These are phyloP conservation scores for Mortierella hygrophila DNA, from an alignment of 192 early-diverging fungal genomes.

Conservation along the genomic window DNA sequence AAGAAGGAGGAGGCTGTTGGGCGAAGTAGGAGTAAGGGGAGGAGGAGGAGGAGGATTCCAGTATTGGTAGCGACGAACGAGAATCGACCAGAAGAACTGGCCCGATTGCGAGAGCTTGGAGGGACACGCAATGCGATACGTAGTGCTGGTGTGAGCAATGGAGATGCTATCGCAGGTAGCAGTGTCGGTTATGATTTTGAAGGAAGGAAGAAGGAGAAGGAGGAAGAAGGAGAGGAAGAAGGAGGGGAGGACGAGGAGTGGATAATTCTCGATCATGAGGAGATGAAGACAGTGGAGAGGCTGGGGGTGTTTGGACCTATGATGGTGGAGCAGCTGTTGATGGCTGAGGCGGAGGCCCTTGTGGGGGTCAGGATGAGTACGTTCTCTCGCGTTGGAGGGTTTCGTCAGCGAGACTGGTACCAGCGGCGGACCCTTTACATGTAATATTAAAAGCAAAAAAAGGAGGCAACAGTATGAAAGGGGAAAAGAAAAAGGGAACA, in stretches of 20 bases:
- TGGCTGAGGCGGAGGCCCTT: slow-evolving; percentile 12
- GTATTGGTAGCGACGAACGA: slow-evolving; percentile 17
- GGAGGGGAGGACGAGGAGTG: neutral
- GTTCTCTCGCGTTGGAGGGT: slow-evolving; percentile 17
- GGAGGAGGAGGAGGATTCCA: neutral
- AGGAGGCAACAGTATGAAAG: neutral
- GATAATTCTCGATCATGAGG: neutral
- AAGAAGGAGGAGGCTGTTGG: neutral
- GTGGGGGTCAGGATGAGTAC: slow-evolving; percentile 19
- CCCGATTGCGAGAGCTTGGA: neutral
- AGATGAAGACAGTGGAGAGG: slow-evolving; percentile 7
- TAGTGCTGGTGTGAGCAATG: neutral
- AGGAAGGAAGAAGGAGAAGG: neutral
- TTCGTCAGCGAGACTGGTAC: slow-evolving; percentile 18
- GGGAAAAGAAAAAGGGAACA: neutral
- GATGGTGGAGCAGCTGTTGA: slow-evolving; percentile 3
- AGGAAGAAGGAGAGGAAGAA: neutral
- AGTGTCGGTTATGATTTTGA: neutral
- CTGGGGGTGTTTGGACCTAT: slow-evolving; percentile 9
- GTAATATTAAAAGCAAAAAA: neutral
- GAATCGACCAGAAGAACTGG: neutral
- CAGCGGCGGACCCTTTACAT: neutral
- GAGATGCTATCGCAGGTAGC: neutral
- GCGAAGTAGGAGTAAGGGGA: too few relatives aligned
- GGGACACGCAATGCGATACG: neutral